Evolutionary conservation across 2,329 filamentous ascomycete genomes (phyloP).

Genomic region (Colletotrichum falcatum): DNA sequence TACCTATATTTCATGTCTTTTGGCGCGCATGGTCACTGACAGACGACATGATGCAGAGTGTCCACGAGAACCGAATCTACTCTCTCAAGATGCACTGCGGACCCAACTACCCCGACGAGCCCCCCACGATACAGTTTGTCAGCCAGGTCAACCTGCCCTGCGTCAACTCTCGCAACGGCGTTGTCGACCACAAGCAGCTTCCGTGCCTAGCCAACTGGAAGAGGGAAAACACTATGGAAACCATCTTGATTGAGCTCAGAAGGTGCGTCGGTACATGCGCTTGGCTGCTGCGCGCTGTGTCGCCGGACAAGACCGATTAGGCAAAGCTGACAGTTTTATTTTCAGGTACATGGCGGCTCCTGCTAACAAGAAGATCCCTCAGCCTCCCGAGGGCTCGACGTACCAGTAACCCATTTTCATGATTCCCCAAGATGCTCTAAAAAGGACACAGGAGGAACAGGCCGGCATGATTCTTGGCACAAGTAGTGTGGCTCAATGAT

Average conservation of each 20-base stretch:
- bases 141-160: constrained; percentile 97
- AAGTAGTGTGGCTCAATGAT: constrained; percentile 39
- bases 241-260: constrained; percentile 86
- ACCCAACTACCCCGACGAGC: constrained; percentile 86
- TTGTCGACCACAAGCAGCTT: constrained; percentile 87
- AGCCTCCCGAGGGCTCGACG: constrained; percentile 86
- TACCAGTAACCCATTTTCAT: constrained; percentile 45
- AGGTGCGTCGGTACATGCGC: constrained; percentile 62
- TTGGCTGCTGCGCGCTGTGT: background rate
- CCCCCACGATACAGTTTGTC: constrained; percentile 91
- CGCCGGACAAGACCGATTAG: background rate
- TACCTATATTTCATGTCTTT: background rate
- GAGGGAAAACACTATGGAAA: constrained; percentile 95
- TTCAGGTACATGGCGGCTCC: constrained; percentile 91
- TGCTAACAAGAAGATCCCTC: constrained; percentile 92
- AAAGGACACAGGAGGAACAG: constrained; percentile 19
- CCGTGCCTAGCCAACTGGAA: constrained; percentile 92
- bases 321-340: constrained; percentile 32
- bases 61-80: constrained; percentile 99
- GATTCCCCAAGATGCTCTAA: constrained; percentile 26
- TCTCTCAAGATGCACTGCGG: constrained; percentile 97
- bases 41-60: constrained; percentile 70
- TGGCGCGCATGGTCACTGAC: constrained; percentile 27
- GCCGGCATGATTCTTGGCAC: constrained; percentile 19
- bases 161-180: constrained; percentile 82